Evolutionary conservation across 768 basidiomycete species (phyloP), one percentile per base, ranked within the genome.

Genomic region (Symmetrospora coprosmae): DNA sequence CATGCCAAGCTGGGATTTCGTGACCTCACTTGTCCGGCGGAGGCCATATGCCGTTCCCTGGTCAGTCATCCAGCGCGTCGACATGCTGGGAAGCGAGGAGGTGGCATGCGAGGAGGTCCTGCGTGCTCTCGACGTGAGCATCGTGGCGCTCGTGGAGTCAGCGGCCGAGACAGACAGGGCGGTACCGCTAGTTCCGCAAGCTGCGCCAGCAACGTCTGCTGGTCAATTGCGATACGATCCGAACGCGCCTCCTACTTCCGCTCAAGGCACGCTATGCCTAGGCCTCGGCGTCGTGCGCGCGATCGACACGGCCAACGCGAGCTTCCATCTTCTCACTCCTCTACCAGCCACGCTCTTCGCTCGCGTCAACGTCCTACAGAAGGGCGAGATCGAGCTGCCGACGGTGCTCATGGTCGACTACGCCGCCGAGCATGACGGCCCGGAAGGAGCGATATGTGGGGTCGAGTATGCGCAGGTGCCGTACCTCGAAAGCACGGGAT

Each of bases 201-300:
- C n/a, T n/a, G n/a, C n/a, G n/a, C 16, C 43, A 23, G 7, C 5
- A 30, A 1, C n/a, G 19, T 13, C 14, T 0, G 1, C 19, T 4
- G 17, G 30, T 11, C 28, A n/a, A 23, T 60, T 60, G 47, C 62
- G 55, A 4, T 61, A 58, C 59, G 56, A 43, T 19, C 62, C 56
- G 0, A 2, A 14, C 0, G 71, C 74, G 0, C 63, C 74, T 0
- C 73, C 75, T 0, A 87, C 87, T 0, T 72, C 78, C 1, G 83
- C 87, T 0, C 66, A 74, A 0, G 71, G 75, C 0, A 86, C 86
- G 0, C 77, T 66, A 8, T 87, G 86, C 64, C 72, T 82, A 25
- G 91, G 89, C 1, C 75, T 92, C 19, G 92, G 78, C 0, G 75
- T 94, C 11, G 76, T 96, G 14, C 82, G 90, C 21, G 48, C 74